A percentile compares a stretch with the other conserved stretches of the same genome.
phyloP scores from a whole-genome alignment of 768 basidiomycete species.

The Termitomyces sp. region DNA sequence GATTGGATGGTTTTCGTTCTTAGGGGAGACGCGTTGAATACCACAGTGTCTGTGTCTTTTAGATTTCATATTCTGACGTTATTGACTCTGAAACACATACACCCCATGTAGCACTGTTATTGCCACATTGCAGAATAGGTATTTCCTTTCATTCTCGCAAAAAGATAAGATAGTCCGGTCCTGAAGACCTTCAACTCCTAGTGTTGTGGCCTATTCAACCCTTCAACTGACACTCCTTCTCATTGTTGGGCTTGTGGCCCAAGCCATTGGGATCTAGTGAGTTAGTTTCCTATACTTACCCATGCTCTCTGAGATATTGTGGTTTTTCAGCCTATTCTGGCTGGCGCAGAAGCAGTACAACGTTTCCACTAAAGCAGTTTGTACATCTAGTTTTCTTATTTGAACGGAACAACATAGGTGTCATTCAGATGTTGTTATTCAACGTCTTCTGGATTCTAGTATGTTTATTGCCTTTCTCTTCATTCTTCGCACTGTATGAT shows the following conservation, averaged over 20 bases:
- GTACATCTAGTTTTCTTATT: conserved; percentile 7
- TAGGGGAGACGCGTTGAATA: conserved; percentile 75
- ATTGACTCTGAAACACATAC: background rate
- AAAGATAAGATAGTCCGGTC: background rate
- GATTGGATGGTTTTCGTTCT: background rate
- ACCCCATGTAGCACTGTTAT: conserved; percentile 52
- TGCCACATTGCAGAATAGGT: conserved; percentile 69
- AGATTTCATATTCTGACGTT: no score
- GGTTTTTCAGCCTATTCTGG: conserved; percentile 52
- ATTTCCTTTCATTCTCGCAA: background rate
- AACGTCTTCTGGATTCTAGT: conserved; percentile 72
- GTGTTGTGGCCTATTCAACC: conserved; percentile 68
- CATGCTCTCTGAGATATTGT: background rate
- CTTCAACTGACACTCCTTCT: conserved; percentile 63
- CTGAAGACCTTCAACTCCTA: conserved; percentile 17
- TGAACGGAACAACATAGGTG: background rate
- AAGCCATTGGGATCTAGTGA: conserved; percentile 67
- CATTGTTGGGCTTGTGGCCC: conserved; percentile 60
- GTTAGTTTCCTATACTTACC: conserved; percentile 10
- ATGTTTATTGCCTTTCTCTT: conserved; percentile 11
- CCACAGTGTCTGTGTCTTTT: conserved; percentile 55
- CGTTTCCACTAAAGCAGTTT: conserved; percentile 59
- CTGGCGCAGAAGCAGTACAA: conserved; percentile 59
- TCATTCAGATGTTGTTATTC: conserved; percentile 26
- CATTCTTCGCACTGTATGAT: background rate